phyloP scores from a whole-genome alignment of 1,284 basidiomycete genomes.

The Porogramme epimiltina region DNA sequence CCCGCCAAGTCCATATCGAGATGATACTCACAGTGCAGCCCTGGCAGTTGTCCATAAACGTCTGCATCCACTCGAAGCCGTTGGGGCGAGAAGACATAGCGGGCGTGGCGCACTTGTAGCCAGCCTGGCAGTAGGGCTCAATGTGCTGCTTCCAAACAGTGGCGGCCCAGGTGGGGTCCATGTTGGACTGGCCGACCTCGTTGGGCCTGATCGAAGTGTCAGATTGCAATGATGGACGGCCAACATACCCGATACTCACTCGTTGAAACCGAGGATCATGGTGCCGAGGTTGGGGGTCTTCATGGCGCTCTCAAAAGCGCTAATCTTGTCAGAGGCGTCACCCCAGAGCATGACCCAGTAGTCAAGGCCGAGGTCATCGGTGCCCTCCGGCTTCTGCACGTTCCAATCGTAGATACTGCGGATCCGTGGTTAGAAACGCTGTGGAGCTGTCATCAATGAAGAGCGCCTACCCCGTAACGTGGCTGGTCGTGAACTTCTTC shows the following conservation, averaged over 20 bases:
- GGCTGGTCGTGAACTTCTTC: conserved; percentile 44
- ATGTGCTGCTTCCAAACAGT: conserved; percentile 65
- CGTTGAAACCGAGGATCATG: conserved; percentile 67
- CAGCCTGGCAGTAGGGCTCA: conserved; percentile 53
- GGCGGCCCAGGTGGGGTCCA: conserved; percentile 51
- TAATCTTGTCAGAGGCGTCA: conserved; percentile 37
- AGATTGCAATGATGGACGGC: not conserved
- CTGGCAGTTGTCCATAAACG: conserved; percentile 56
- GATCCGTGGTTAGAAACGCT: not conserved
- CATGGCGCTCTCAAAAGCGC: conserved; percentile 45
- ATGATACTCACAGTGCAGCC: conserved; percentile 52
- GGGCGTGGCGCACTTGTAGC: conserved; percentile 65
- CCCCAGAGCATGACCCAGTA: conserved; percentile 77
- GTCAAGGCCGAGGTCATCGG: conserved; percentile 45
- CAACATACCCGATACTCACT: conserved; percentile 47
- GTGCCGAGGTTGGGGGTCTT: conserved; percentile 48
- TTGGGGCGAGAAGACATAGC: conserved; percentile 63
- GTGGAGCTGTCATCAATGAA: not conserved
- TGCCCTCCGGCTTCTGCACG: conserved; percentile 39
- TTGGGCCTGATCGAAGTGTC: conserved; percentile 52
- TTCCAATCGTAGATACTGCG: conserved; percentile 63
- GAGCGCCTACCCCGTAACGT: conserved; percentile 47
- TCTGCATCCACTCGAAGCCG: conserved; percentile 63
- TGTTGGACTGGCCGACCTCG: conserved; percentile 61
- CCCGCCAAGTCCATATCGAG: not conserved